Percentiles rank a stretch among this genome's conserved stretches.
Conservation (phyloP, 179 eudicot genomes). For the Corrigiola litoralis region DNA sequence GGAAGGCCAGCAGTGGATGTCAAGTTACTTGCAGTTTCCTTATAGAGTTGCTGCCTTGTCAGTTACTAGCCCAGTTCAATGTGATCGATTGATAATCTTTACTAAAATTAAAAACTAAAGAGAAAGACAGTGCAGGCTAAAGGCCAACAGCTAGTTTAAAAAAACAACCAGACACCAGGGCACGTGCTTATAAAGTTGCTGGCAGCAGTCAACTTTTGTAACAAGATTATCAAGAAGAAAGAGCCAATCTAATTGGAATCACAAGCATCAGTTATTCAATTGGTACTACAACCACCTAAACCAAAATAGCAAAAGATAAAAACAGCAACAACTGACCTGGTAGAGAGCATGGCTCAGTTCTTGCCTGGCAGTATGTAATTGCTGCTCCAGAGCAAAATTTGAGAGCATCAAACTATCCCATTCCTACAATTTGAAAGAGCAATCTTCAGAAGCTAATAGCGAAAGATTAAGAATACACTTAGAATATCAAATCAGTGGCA, state of each 20-base stretch:
- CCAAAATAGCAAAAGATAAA: neutral
- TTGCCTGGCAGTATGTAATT: conserved; percentile 92
- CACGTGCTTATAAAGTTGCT: neutral
- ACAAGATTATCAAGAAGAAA: neutral
- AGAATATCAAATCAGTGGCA: neutral
- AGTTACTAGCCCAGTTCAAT: too few species aligned
- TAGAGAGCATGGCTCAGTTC: conserved; percentile 96
- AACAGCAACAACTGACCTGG: conserved; percentile 49
- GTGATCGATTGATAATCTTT: neutral
- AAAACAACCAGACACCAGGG: neutral
- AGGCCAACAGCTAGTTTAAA: too few species aligned
- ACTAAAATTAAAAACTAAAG: neutral
- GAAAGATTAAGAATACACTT: neutral
- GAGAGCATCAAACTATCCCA: conserved; percentile 99
- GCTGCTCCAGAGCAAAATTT: conserved; percentile 92
- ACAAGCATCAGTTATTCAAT: neutral
- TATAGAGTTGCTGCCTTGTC: too few species aligned
- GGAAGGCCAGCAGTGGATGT: neutral
- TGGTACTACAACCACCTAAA: neutral
- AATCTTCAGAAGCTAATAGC: conserved; percentile 16
- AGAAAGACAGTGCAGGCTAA: neutral
- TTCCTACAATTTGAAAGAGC: conserved; percentile 45
- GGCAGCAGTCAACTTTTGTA: neutral
- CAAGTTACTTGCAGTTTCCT: neutral
- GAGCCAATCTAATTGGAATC: neutral